Conservation (phyloP, 768 basidiomycete genomes). For the Russula abietina region DNA sequence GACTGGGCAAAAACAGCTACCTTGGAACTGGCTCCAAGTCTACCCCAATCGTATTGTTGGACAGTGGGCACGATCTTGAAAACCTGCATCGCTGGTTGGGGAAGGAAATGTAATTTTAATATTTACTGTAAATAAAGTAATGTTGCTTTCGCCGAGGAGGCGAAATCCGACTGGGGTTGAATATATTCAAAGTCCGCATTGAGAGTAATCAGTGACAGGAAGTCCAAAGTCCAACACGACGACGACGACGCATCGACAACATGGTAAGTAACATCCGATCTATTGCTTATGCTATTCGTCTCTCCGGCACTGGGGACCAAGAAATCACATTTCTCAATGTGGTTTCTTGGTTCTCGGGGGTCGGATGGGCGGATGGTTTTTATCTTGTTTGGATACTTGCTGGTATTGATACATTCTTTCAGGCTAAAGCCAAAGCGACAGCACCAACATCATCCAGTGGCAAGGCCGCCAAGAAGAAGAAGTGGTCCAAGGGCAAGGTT, state of each 20-base stretch:
- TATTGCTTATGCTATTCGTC: too few relatives aligned
- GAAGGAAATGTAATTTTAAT: too few relatives aligned
- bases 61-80: constrained; percentile 81
- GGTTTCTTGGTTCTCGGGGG: constrained; percentile 4
- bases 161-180: background rate
- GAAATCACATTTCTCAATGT: too few relatives aligned
- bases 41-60: constrained; percentile 96
- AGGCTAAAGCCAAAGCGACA: constrained; percentile 63
- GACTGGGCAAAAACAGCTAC: constrained; percentile 80
- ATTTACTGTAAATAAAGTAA: too few relatives aligned
- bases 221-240: too few relatives aligned
- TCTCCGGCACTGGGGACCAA: too few relatives aligned
- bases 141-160: too few relatives aligned
- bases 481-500: constrained; percentile 99
- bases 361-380: constrained; percentile 29
- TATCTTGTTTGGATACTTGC: constrained; percentile 25
- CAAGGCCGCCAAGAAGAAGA: constrained; percentile 98
- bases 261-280: constrained; percentile 35
- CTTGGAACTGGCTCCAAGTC: constrained; percentile 68
- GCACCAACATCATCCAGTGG: constrained; percentile 59
- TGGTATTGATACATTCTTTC: constrained; percentile 15
- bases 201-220: background rate
- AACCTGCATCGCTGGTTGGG: constrained; percentile 35
- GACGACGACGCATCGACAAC: constrained; percentile 29
- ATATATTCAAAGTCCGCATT: background rate